Conservation (phyloP, 306 rosid genomes). For the Oemleria cerasiformis region DNA sequence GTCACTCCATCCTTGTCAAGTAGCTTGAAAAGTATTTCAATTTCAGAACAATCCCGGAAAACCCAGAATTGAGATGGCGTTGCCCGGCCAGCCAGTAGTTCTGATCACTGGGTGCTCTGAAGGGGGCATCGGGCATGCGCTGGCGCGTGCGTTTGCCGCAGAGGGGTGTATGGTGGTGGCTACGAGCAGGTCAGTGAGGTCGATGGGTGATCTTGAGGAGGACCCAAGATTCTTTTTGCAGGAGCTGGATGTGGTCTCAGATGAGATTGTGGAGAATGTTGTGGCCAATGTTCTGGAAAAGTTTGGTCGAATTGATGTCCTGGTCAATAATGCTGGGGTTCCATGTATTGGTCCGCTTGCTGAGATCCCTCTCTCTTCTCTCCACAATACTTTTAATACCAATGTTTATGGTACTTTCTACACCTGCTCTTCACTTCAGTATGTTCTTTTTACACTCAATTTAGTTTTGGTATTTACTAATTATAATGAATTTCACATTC, state of each 20-base stretch:
- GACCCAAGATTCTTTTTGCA: conserved; percentile 50
- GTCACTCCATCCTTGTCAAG: neutral
- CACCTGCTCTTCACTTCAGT: too few species aligned
- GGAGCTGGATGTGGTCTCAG: conserved; percentile 76
- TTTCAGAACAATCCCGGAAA: neutral
- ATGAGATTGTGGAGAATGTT: conserved; percentile 51
- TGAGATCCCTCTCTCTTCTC: conserved; percentile 58
- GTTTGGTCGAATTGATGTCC: conserved; percentile 61
- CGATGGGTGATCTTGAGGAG: conserved; percentile 56
- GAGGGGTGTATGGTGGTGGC: conserved; percentile 66
- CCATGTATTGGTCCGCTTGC: conserved; percentile 76
- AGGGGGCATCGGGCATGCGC: conserved; percentile 76
- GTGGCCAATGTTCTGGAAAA: conserved; percentile 38
- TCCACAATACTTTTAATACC: conserved; percentile 60
- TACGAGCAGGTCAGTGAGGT: conserved; percentile 49
- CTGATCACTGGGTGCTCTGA: conserved; percentile 63
- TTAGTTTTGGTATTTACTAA: too few species aligned
- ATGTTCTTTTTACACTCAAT: too few species aligned
- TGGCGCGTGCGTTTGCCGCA: conserved; percentile 71
- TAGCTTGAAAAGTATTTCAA: neutral
- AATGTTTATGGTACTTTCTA: conserved; percentile 61
- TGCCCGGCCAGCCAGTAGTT: conserved; percentile 51
- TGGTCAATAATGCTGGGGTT: conserved; percentile 85
- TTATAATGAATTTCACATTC: too few species aligned
- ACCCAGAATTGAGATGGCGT: conserved; percentile 15